Conservation (phyloP, 352 stramenopile genomes). For the Phytophthora megakarya region DNA sequence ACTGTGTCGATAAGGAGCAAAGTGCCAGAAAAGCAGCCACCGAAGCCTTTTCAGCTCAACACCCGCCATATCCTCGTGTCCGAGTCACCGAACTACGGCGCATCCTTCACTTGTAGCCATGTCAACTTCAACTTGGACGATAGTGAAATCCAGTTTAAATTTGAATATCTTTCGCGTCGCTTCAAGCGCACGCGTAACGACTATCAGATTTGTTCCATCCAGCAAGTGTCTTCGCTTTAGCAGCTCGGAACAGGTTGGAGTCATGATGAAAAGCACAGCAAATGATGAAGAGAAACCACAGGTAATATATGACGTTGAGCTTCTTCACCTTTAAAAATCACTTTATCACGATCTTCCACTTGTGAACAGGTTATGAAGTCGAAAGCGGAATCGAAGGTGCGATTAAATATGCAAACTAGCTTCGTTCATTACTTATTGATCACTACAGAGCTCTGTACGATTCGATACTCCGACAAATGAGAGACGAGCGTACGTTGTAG, state of each 20-base stretch:
- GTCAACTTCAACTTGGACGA: conserved; percentile 31
- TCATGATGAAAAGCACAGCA: conserved; percentile 41
- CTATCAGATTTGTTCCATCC: background rate
- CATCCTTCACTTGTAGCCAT: conserved; percentile 24
- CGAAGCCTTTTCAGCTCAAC: conserved; percentile 35
- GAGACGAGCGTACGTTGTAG: conserved; percentile 36
- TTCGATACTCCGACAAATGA: conserved; percentile 35
- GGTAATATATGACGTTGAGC: conserved; percentile 5
- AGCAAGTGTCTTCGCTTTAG: background rate
- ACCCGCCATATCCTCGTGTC: conserved; percentile 37
- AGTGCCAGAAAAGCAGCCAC: conserved; percentile 41
- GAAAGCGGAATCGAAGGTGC: conserved; percentile 27
- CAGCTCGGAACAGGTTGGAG: no score
- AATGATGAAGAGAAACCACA: conserved; percentile 28
- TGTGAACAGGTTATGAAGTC: conserved; percentile 16
- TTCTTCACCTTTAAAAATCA: background rate
- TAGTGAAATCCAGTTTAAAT: conserved; percentile 13
- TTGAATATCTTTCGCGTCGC: conserved; percentile 32
- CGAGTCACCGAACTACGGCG: conserved; percentile 29
- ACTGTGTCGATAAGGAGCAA: conserved; percentile 41
- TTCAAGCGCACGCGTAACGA: conserved; percentile 28
- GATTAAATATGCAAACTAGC: background rate
- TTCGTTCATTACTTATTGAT: background rate
- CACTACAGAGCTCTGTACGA: conserved; percentile 8
- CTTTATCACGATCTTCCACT: background rate